Evolutionary conservation across 441 rosid species (phyloP), one percentile per base, ranked within the genome.

Genomic region (Jatropha podagrica): DNA sequence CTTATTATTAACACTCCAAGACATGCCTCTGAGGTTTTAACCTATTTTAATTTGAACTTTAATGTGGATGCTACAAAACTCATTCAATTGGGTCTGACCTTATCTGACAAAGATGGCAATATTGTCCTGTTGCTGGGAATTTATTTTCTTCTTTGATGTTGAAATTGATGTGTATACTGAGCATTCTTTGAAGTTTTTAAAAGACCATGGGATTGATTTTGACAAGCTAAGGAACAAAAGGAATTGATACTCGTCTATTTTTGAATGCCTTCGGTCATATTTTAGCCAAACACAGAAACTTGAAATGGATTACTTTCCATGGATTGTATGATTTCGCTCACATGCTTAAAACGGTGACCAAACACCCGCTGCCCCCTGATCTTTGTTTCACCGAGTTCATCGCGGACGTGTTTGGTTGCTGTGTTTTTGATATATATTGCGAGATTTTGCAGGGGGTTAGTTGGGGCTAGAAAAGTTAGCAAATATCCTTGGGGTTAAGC

Each of bases 271-370:
- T 70, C 0, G 9, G 23, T 18, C 15, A 4, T 0, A 12, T 70
- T 23, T 3, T 70, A 11, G 0, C 9, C 14, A n/a, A 7, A 8
- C 73, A 70, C n/a, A 11, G 0, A 7, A 12, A 70, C 7, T 23
- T 41, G 20, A 14, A 32, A n/a, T 70, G 73, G 64, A 15, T 70
- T 38, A 55, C 63, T 37, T 74, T 74, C 40, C 77, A 74, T 9
- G 72, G 77, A 1, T 27, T 74, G 23, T 74, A 41, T 27, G 77
- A 74, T 20, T 26, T 74, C 4, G 77, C 71, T 4, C n/a, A 66
- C 26, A n/a, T 74, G 15, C 11, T 74, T 10, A 56, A 74, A 42
- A 0, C 27, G 59, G 11, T 74, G 12, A 27, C 54, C 9, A 5
- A 52, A 11, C 5, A n/a, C 5, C 44, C 55, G 14, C 8, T 74